These are phyloP conservation scores for Cryptococcus wingfieldii DNA, from an alignment of 1,284 basidiomycete species.

Conservation along the genomic window DNA sequence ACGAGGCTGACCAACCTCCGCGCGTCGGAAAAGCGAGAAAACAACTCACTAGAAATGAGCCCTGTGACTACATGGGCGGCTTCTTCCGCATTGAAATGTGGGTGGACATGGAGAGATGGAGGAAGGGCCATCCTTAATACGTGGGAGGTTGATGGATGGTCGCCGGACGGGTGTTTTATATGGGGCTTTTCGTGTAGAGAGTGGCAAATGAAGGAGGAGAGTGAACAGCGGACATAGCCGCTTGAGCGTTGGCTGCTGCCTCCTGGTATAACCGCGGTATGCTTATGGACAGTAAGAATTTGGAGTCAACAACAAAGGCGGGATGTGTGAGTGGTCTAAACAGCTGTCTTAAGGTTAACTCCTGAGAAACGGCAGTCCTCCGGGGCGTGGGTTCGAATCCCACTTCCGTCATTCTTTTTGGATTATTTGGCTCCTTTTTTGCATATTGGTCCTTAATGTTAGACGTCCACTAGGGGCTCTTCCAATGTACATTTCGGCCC, in stretches of 20 bases:
- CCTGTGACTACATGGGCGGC: conserved; percentile 65
- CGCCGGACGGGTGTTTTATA: not conserved
- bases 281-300: too few relatives aligned
- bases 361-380: conserved; percentile 9
- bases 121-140: conserved; percentile 11
- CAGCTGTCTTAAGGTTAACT: too few relatives aligned
- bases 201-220: not conserved
- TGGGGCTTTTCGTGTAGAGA: not conserved
- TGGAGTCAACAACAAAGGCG: too few relatives aligned
- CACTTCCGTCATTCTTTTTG: conserved; percentile 7
- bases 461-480: too few relatives aligned
- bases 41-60: conserved; percentile 61
- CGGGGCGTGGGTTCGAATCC: conserved; percentile 22
- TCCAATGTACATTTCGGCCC: too few relatives aligned
- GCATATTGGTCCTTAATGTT: too few relatives aligned
- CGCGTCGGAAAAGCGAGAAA: not conserved
- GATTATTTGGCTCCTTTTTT: too few relatives aligned
- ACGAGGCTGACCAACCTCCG: not conserved
- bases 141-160: not conserved
- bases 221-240: not conserved
- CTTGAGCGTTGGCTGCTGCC: too few relatives aligned
- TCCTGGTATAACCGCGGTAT: too few relatives aligned
- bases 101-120: conserved; percentile 28
- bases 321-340: too few relatives aligned
- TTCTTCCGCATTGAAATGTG: conserved; percentile 56